Conservation (phyloP, 1,284 basidiomycete species). For the Pseudozyma hubeiensis region DNA sequence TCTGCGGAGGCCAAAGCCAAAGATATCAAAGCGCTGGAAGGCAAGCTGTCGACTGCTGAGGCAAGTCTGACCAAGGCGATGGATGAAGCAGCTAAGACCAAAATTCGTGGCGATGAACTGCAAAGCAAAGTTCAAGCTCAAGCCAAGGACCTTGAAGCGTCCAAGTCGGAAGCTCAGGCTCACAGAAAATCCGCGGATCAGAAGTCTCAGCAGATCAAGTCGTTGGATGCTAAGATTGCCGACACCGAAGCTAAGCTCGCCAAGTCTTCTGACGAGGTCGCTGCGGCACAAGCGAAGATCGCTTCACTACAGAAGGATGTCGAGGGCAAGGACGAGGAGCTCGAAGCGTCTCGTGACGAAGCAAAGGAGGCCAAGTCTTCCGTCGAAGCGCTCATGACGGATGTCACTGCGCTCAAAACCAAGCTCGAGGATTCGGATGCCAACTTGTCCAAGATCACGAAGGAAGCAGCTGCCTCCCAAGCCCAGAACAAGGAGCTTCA, state of each 20-base stretch:
- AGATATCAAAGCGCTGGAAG: conserved; percentile 22
- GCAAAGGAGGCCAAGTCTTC: conserved; percentile 11
- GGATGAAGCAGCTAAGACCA: conserved; percentile 14
- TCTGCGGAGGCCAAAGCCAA: conserved; percentile 17
- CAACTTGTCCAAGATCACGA: conserved; percentile 1
- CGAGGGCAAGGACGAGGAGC: conserved; percentile 9
- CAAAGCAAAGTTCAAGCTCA: conserved; percentile 22
- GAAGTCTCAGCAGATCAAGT: conserved; percentile 20
- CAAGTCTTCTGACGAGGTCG: conserved; percentile 9
- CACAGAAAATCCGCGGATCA: conserved; percentile 23
- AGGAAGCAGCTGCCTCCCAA: conserved; percentile 6
- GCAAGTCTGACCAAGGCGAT: conserved; percentile 17
- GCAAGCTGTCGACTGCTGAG: conserved; percentile 17
- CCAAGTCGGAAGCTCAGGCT: conserved; percentile 11
- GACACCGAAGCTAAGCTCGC: conserved; percentile 17
- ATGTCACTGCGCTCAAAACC: conserved; percentile 2
- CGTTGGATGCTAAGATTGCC: conserved; percentile 18
- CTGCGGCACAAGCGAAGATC: conserved; percentile 14
- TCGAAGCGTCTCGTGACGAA: conserved; percentile 16
- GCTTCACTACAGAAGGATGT: conserved; percentile 18
- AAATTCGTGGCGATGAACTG: conserved; percentile 20
- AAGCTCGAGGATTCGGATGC: conserved; percentile 13
- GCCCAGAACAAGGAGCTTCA: conserved; percentile 9
- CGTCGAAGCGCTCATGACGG: conserved; percentile 8
- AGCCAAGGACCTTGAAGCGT: conserved; percentile 19